Evolutionary conservation across 2,329 filamentous ascomycete species (phyloP), one percentile per base, ranked within the genome.

Genomic region (Aspergillus amoenus): DNA sequence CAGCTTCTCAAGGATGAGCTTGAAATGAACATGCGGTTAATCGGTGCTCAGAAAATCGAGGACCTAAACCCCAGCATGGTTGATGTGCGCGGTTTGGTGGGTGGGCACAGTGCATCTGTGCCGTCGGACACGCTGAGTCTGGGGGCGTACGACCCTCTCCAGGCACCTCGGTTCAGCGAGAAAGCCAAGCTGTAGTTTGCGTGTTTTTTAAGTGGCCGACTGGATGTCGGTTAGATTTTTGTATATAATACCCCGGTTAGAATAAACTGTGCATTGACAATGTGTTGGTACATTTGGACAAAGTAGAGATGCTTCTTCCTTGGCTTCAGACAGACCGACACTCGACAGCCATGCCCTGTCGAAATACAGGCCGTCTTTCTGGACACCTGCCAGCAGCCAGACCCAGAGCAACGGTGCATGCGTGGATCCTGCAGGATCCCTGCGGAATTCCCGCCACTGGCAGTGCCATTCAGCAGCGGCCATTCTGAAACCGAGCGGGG

Each of bases 21-120:
- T 85, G 92, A 95, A 79, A 97, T 97, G 93, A 94, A 93, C 70
- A 97, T 99, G 94, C 86, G 94, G 6, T 79, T 99, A 61, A 91
- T 99, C 65, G 94, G 94, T 9, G 90, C 87, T 58, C 84, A 82
- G 18, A 87, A 77, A 59, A 75, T 99, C 32, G 85, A 86, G 37
- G 87, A 99, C 65, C 78, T 99, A 61, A 90, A 89, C 61, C 88
- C 93, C 0, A 87, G 86, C 24, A 78, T 99, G 73, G 74, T 99
- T 18, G 94, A 99, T 71, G 84, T 85, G 0, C 80, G 89, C 59
- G 90, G 88, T 3, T 71, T 97, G 64, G 50, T 71, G 15, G 81
- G 77, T 62, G 79, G 81, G 62, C 88, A 89, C 67, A 79, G 76
- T 12, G 81, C 83, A 2, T 67, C 72, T 41, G 83, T 88, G 37